Evolutionary conservation across 1,284 basidiomycete species (phyloP).

Genomic region (Pisolithus thermaeus): DNA sequence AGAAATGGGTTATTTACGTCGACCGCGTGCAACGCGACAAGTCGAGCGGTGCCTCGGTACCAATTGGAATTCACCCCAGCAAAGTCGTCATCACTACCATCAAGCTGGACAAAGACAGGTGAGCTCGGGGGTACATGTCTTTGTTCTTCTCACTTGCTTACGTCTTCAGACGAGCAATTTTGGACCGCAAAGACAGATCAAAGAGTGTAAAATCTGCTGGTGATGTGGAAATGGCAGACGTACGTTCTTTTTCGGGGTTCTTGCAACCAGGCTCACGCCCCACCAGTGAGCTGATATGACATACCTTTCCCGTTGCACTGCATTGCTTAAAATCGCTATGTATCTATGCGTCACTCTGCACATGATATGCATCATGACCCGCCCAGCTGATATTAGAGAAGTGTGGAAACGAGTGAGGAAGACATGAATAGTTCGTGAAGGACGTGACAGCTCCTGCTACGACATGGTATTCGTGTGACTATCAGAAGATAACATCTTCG

Average conservation of each 20-base stretch:
- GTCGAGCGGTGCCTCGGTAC: slow-evolving; percentile 91
- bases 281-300: slow-evolving; percentile 17
- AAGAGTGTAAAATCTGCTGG: slow-evolving; percentile 43
- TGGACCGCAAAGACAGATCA: slow-evolving; percentile 77
- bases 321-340: slow-evolving; percentile 43
- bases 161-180: slow-evolving; percentile 59
- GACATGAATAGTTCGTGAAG: slow-evolving; percentile 1
- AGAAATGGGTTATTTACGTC: slow-evolving; percentile 99
- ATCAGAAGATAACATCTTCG: slow-evolving; percentile 84
- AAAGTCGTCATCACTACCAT: slow-evolving; percentile 94
- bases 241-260: slow-evolving; percentile 33
- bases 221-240: slow-evolving; percentile 75
- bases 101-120: slow-evolving; percentile 88
- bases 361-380: slow-evolving; percentile 48
- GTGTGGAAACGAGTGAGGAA: slow-evolving; percentile 5
- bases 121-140: slow-evolving; percentile 17
- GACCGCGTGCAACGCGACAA: slow-evolving; percentile 98
- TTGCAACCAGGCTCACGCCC: background rate
- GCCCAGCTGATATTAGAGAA: slow-evolving; percentile 6
- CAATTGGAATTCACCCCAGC: slow-evolving; percentile 95
- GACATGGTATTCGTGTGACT: too few relatives aligned
- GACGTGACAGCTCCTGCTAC: slow-evolving; percentile 4
- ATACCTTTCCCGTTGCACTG: slow-evolving; percentile 28
- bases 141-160: slow-evolving; percentile 1
- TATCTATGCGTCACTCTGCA: slow-evolving; percentile 43